Conservation (phyloP, 305 asterid genomes). For the Fraxinus greggii region DNA sequence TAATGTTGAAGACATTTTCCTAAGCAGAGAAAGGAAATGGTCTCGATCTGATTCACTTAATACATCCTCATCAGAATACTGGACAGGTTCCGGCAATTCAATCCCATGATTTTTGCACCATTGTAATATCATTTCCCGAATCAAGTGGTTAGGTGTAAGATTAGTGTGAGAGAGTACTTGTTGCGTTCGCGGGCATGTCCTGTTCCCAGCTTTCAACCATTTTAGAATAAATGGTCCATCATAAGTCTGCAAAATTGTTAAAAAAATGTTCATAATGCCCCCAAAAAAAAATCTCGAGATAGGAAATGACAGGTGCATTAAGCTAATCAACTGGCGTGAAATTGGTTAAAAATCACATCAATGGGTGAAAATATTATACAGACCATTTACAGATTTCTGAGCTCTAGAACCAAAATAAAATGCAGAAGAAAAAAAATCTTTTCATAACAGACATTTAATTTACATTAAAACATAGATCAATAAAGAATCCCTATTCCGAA, state of each 20-base stretch:
- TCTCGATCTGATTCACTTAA: constrained; percentile 38
- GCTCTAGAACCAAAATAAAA: not conserved
- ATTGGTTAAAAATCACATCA: not conserved
- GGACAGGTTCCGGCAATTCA: constrained; percentile 32
- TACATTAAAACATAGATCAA: not conserved
- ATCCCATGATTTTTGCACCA: constrained; percentile 44
- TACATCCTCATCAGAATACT: constrained; percentile 38
- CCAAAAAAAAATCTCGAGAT: not conserved
- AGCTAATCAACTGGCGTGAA: not conserved
- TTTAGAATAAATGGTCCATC: constrained; percentile 6
- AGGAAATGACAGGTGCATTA: not conserved
- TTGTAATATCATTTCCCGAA: constrained; percentile 41
- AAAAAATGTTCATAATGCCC: not conserved
- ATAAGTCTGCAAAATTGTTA: constrained; percentile 5
- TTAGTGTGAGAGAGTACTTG: constrained; percentile 44
- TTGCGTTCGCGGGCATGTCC: constrained; percentile 12
- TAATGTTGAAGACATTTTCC: constrained; percentile 32
- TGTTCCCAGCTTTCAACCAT: constrained; percentile 10
- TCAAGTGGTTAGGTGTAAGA: constrained; percentile 45
- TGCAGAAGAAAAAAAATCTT: not conserved
- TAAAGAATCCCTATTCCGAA: not conserved
- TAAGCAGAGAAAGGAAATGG: constrained; percentile 34
- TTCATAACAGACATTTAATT: not conserved
- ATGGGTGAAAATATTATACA: not conserved
- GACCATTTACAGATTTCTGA: not conserved